A percentile compares a stretch with the other conserved stretches of the same genome.
These are phyloP conservation scores for Colletotrichum costaricense DNA, from an alignment of 2,329 filamentous ascomycete species.

Conservation along the genomic window DNA sequence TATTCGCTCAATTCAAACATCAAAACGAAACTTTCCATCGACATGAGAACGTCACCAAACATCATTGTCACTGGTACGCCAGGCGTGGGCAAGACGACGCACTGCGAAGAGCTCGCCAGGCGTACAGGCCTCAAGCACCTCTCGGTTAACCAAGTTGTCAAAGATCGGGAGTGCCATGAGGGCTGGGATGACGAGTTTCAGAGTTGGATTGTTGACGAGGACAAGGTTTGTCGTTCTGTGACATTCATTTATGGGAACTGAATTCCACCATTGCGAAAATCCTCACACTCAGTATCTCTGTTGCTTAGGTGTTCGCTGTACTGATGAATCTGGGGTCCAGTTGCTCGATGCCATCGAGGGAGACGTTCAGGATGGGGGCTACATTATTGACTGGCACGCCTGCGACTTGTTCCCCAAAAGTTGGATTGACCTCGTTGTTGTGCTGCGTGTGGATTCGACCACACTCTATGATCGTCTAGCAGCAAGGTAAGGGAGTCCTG, in stretches of 20 bases:
- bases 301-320: neutral
- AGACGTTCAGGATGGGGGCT: slow-evolving; percentile 81
- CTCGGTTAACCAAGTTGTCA: slow-evolving; percentile 90
- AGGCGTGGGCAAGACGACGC: slow-evolving; percentile 94
- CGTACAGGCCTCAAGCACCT: slow-evolving; percentile 84
- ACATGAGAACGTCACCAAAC: slow-evolving; percentile 73
- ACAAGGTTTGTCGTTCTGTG: slow-evolving; percentile 72
- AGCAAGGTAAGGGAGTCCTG: slow-evolving; percentile 65
- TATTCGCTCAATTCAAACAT: too few relatives aligned
- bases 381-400: slow-evolving; percentile 97
- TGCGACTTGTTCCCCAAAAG: slow-evolving; percentile 94
- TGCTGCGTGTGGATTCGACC: slow-evolving; percentile 83
- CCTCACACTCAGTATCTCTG: neutral
- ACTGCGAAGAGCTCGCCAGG: slow-evolving; percentile 84
- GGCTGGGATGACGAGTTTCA: slow-evolving; percentile 87
- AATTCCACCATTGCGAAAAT: neutral
- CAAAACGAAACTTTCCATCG: neutral
- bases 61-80: slow-evolving; percentile 96
- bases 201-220: slow-evolving; percentile 95
- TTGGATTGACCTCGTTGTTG: slow-evolving; percentile 96
- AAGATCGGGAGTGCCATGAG: slow-evolving; percentile 88
- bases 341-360: slow-evolving; percentile 91
- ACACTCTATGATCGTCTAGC: slow-evolving; percentile 86
- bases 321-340: slow-evolving; percentile 51
- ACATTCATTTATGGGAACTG: neutral